Conservation (phyloP, 2,329 filamentous ascomycete species). For the Claviceps pazoutovae region DNA sequence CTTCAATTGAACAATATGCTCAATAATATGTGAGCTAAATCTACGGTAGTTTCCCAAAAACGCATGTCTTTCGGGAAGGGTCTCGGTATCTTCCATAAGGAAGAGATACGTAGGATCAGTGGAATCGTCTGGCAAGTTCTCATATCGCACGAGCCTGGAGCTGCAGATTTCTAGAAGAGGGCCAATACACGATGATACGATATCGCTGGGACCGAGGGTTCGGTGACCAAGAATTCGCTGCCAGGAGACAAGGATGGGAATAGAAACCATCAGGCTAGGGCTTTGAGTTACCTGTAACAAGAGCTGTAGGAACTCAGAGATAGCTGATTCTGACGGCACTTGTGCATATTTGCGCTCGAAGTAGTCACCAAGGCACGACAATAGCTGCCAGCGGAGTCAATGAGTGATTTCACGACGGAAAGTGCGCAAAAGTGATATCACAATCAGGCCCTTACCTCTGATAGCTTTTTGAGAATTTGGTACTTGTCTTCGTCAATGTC, state of each 20-base stretch:
- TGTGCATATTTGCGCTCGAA: constrained; percentile 62
- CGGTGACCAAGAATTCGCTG: constrained; percentile 64
- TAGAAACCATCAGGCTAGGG: constrained; percentile 82
- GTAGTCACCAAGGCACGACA: constrained; percentile 74
- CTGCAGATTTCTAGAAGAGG: constrained; percentile 73
- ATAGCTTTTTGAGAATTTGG: constrained; percentile 81
- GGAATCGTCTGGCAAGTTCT: constrained; percentile 69
- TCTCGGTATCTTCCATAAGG: constrained; percentile 87
- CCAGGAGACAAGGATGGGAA: constrained; percentile 84
- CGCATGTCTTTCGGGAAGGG: constrained; percentile 80
- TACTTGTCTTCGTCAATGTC: constrained; percentile 89
- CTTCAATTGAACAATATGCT: constrained; percentile 69
- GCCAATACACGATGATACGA: constrained; percentile 51
- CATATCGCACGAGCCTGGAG: constrained; percentile 72
- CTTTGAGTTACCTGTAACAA: constrained; percentile 68
- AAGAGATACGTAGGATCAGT: constrained; percentile 70
- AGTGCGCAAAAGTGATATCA: background rate
- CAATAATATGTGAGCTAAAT: constrained; percentile 78
- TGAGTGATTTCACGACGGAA: background rate
- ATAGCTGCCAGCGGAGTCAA: constrained; percentile 39
- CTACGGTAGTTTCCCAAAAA: constrained; percentile 92
- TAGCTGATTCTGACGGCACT: constrained; percentile 48
- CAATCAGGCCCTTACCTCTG: constrained; percentile 48
- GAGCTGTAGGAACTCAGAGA: constrained; percentile 65
- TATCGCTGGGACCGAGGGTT: constrained; percentile 49